Conservation (phyloP, 257 asterid genomes). For the Solanum chiquidenum region DNA sequence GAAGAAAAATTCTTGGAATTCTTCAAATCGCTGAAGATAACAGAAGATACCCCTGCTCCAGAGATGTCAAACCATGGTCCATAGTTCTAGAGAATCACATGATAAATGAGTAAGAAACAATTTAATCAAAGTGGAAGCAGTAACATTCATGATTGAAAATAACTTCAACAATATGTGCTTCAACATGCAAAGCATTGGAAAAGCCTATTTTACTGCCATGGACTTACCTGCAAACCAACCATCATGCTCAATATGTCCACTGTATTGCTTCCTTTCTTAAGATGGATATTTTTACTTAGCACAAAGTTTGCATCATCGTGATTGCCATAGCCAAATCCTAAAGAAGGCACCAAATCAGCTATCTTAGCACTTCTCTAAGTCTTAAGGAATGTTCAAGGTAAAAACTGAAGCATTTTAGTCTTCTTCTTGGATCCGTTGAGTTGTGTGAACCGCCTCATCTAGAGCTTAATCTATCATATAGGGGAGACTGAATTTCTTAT, state of each 20-base stretch:
- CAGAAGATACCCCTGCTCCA: constrained; percentile 61
- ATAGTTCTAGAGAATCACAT: constrained; percentile 40
- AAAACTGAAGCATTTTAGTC: background rate
- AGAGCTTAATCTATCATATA: background rate
- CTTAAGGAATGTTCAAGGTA: background rate
- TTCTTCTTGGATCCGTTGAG: background rate
- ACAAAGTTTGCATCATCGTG: constrained; percentile 58
- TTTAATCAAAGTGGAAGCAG: background rate
- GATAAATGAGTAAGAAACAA: background rate
- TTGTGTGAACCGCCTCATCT: background rate
- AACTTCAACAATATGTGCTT: background rate
- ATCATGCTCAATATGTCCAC: constrained; percentile 65
- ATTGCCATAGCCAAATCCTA: constrained; percentile 59
- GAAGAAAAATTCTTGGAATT: constrained; percentile 39
- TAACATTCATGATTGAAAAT: background rate
- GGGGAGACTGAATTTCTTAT: no score
- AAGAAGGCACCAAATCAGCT: background rate
- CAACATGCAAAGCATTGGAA: background rate
- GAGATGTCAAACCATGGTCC: constrained; percentile 76
- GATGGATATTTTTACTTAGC: constrained; percentile 24
- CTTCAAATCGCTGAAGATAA: constrained; percentile 26
- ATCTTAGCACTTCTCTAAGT: background rate
- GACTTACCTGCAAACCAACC: constrained; percentile 61
- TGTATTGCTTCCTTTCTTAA: constrained; percentile 46
- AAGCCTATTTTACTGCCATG: background rate